Evolutionary conservation across 257 asterid genomes (phyloP), one percentile per base, ranked within the genome.

Genomic region (Solanum megistacrolobum): DNA sequence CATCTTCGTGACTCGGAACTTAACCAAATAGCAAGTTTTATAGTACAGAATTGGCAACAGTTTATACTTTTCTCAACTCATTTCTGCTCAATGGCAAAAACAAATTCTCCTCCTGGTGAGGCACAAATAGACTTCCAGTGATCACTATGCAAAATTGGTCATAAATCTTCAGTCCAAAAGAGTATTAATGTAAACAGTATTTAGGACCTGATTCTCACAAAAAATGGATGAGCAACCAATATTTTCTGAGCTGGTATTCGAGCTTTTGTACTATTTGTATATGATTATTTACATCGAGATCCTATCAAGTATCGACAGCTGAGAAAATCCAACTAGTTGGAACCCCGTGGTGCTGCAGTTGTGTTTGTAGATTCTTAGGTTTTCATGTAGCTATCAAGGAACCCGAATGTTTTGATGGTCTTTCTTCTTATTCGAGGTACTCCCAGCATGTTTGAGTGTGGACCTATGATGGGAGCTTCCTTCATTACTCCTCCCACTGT

Each of bases 401-500:
- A 79, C 66, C 14, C 66, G 85, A 43, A 79, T 79, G 25, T 43
- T 79, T 41, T 79, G 85, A 79, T 79, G 65, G 85, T 79, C 85
- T 43, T 79, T 79, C 65, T 43, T 27, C 66, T 79, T 79, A 43
- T 14, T 79, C 27, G 66, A 79, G 85, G 38, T 79, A 43, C 65
- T 27, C 16, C 85, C 85, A 27, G 35, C 4, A 41, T 79, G 65
- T 79, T 79, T 79, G 23, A 25, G 84, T 79, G 84, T 27, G 58
- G 89, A 72, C 85, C 88, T 85, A 31, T 88, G 89, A 86, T 87
- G 90, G 87, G 94, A 84, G 38, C 92, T 71, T 78, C 91, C 91
- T 23, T 89, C 90, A 41, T 90, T 89, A 88, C 88, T 93, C 90
- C 84, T 92, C 71, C 93, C 88, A 86, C 89, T 38, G 66, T 72